phyloP scores from a whole-genome alignment of 2,329 filamentous ascomycete genomes.

The Chrysoporthe austroafricana region DNA sequence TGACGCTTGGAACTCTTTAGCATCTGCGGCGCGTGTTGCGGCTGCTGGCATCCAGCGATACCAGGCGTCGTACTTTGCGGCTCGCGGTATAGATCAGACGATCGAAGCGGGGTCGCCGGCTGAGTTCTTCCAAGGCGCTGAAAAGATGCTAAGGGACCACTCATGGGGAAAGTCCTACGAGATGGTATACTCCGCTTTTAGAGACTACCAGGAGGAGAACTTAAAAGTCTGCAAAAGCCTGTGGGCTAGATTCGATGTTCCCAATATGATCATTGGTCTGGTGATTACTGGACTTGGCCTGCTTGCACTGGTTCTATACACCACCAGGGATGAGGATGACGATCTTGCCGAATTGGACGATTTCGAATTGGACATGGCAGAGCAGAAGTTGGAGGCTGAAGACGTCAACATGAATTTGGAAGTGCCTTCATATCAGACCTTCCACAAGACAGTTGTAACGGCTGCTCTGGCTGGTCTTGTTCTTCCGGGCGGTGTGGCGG shows the following conservation, averaged over 20 bases:
- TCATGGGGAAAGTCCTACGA: constrained; percentile 41
- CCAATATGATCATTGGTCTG: constrained; percentile 83
- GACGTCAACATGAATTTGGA: constrained; percentile 37
- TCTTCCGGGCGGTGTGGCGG: constrained; percentile 40
- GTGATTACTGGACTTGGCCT: constrained; percentile 70
- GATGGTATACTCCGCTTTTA: constrained; percentile 61
- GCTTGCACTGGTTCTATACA: constrained; percentile 72
- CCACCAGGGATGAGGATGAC: constrained; percentile 60
- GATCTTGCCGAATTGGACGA: constrained; percentile 59
- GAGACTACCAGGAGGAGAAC: constrained; percentile 77
- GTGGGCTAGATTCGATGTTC: constrained; percentile 91
- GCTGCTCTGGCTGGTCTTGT: constrained; percentile 42
- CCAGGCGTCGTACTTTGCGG: constrained; percentile 78
- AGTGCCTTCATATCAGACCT: constrained; percentile 39
- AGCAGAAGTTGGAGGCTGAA: constrained; percentile 60
- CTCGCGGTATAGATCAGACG: constrained; percentile 68
- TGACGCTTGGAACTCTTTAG: constrained; percentile 76
- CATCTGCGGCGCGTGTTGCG: constrained; percentile 74
- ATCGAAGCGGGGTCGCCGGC: constrained; percentile 57
- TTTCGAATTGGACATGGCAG: constrained; percentile 61
- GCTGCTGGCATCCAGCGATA: constrained; percentile 89
- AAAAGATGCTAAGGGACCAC: constrained; percentile 39
- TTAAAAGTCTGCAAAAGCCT: constrained; percentile 78
- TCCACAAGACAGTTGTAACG: constrained; percentile 45
- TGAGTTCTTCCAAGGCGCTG: constrained; percentile 62